Evolutionary conservation across 2,329 filamentous ascomycete species (phyloP), one percentile per base, ranked within the genome.

Genomic region (Sclerotinia spermophila): DNA sequence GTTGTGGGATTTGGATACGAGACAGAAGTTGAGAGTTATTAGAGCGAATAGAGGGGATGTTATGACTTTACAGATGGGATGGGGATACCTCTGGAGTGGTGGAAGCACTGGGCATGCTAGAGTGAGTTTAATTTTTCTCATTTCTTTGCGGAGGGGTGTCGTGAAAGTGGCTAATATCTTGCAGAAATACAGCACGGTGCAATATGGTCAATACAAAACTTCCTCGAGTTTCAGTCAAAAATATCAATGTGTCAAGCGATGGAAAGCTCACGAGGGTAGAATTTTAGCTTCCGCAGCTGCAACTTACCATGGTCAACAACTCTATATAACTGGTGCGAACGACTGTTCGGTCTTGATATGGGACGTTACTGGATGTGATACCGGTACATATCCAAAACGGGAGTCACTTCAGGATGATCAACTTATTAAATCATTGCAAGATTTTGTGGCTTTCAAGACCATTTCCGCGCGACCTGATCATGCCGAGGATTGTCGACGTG

Each of bases 1-100:
- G 79, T 88, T 99, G 17, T 99, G 96, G 95, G 96, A 99, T 79
- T 85, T 99, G 21, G 95, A 98, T 79, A 98, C 96, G 0, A 90
- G 91, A 68, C 96, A 99, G 81, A 90, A 96, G 64, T 86, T 99
- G 59, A 87, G 96, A 71, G 94, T 93, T 27, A 91, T 99, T 78
- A 94, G 92, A 78, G 89, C 91, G 0, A 91, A 94, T 75, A 88
- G 87, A 45, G 90, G 90, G 58, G 93, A 98, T 79, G 88, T 98
- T 64, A 93, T 96, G 84, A 91, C 93, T 0, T 84, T 98, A 58
- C 91, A 93, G 74, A 91, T 97, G 80, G 91, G 92, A 35, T 93
- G 92, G 82, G 93, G 94, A 0, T 90, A 91, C 73, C 84, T 97
- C 11, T 96, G 96, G 83, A 95, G 92, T 74, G 94, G 92, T 24